These are phyloP conservation scores for Lojkania enalia DNA, from an alignment of 2,329 filamentous ascomycete genomes.

Conservation along the genomic window DNA sequence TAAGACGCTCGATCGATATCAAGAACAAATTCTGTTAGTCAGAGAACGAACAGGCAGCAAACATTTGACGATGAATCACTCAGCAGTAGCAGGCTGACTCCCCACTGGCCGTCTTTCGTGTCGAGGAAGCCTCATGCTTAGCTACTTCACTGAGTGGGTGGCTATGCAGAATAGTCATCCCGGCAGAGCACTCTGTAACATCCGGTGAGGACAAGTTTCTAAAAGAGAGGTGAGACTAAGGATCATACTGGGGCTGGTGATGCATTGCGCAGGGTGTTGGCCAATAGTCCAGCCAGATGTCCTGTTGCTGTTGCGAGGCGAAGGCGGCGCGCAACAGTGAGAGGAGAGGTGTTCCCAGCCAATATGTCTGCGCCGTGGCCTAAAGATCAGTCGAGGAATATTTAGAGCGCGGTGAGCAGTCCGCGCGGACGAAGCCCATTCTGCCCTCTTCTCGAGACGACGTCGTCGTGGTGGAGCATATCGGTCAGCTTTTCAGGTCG, in stretches of 20 bases:
- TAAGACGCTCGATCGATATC: not conserved
- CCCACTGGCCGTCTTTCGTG: slow-evolving; percentile 1
- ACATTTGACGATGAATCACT: slow-evolving; percentile 5
- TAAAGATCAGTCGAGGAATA: slow-evolving; percentile 4
- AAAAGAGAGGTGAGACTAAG: slow-evolving; percentile 16
- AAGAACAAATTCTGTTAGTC: slow-evolving; percentile 11
- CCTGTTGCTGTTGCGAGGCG: slow-evolving; percentile 9
- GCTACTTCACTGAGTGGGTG: slow-evolving; percentile 15
- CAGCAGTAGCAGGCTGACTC: slow-evolving; percentile 9
- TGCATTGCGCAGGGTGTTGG: not conserved
- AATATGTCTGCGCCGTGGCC: slow-evolving; percentile 7
- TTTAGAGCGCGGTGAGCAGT: slow-evolving; percentile 1
- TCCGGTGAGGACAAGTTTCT: slow-evolving; percentile 12
- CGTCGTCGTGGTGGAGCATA: not conserved
- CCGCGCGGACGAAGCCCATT: slow-evolving; percentile 1
- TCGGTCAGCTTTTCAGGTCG: not conserved
- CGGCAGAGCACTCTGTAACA: not conserved
- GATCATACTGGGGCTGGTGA: not conserved
- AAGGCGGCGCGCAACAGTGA: slow-evolving; percentile 8
- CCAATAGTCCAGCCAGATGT: not conserved
- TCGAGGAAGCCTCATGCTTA: slow-evolving; percentile 12
- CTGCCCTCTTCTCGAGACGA: not conserved
- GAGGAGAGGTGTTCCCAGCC: slow-evolving; percentile 7
- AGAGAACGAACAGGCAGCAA: slow-evolving; percentile 11
- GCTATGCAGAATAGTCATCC: slow-evolving; percentile 13